Evolutionary conservation across 73 alveolate genomes (phyloP).

Genomic region (Tetrahymena elliotti): DNA sequence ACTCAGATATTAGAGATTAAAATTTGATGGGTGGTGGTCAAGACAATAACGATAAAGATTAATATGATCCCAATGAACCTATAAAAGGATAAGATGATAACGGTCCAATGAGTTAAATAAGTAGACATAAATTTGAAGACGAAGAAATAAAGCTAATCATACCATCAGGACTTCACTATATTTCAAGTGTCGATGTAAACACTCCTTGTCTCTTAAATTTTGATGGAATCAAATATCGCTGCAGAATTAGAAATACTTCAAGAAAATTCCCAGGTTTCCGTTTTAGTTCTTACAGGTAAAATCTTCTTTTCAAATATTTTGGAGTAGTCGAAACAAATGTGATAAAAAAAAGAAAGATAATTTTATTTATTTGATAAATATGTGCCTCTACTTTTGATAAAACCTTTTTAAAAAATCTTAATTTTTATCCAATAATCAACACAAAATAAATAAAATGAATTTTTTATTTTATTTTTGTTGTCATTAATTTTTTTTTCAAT

Average conservation of each 20-base stretch:
- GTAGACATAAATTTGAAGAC: not conserved
- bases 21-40: not conserved
- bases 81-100: not conserved
- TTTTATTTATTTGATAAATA: too few species aligned
- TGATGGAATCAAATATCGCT: constrained; percentile 17
- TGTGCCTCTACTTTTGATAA: too few species aligned
- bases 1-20: not conserved
- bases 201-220: constrained; percentile 33
- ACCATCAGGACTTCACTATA: constrained; percentile 62
- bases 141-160: constrained; percentile 53
- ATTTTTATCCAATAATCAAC: too few species aligned
- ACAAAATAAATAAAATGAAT: too few species aligned
- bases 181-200: constrained; percentile 50
- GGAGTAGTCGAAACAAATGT: too few species aligned
- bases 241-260: constrained; percentile 45
- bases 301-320: too few species aligned
- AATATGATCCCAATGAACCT: not conserved
- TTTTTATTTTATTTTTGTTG: too few species aligned
- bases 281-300: constrained; percentile 47
- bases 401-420: too few species aligned
- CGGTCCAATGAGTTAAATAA: not conserved
- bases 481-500: too few species aligned
- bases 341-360: too few species aligned
- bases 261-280: constrained; percentile 58
- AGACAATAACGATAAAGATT: not conserved